A percentile compares a stretch with the other conserved stretches of the same genome.
Conservation (phyloP, 257 asterid genomes). For the Gardenia jasminoides region DNA sequence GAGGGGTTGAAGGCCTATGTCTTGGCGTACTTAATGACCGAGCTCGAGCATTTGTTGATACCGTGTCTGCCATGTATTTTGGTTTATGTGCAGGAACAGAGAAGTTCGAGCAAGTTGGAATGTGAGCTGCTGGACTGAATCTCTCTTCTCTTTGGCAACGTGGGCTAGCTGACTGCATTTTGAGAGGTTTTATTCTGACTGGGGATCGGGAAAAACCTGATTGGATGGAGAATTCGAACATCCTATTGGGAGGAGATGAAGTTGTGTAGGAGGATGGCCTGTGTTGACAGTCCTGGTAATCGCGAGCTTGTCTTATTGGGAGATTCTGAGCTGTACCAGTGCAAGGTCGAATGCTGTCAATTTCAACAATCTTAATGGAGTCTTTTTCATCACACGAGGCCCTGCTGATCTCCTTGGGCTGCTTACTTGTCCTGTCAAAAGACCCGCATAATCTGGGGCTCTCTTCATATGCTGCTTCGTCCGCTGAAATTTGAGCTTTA, state of each 20-base stretch:
- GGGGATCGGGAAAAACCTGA: constrained; percentile 44
- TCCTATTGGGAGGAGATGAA: constrained; percentile 32
- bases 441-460: background rate
- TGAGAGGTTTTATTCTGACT: constrained; percentile 30
- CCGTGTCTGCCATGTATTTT: constrained; percentile 74
- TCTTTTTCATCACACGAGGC: constrained; percentile 39
- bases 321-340: constrained; percentile 20
- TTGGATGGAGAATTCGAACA: constrained; percentile 10
- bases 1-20: constrained; percentile 52
- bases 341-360: constrained; percentile 44
- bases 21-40: constrained; percentile 65
- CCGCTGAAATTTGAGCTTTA: constrained; percentile 29
- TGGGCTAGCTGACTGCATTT: constrained; percentile 39
- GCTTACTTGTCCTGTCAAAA: constrained; percentile 15
- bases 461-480: constrained; percentile 16
- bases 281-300: constrained; percentile 19
- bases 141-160: constrained; percentile 23
- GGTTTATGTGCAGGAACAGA: constrained; percentile 39
- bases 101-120: constrained; percentile 36
- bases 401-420: constrained; percentile 23
- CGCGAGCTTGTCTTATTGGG: constrained; percentile 19
- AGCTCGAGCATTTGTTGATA: constrained; percentile 67
- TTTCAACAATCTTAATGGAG: constrained; percentile 40
- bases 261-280: constrained; percentile 13
- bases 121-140: constrained; percentile 32